Percentiles rank a stretch among this genome's conserved stretches.
Evolutionary conservation across 805 yeast species (phyloP).

Genomic region (Hanseniaspora hatyaiensis): DNA sequence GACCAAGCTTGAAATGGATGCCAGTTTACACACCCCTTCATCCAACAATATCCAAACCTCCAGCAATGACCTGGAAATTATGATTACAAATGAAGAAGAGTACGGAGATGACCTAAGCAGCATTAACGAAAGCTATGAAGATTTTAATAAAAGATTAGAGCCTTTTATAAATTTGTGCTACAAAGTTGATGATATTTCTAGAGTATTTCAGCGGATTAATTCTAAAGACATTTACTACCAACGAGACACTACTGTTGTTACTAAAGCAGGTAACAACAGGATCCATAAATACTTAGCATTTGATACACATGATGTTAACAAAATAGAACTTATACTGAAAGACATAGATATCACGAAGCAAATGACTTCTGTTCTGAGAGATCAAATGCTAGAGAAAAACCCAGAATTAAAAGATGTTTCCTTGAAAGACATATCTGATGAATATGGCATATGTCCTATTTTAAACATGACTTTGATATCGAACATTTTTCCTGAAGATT

Average conservation of each 20-base stretch:
- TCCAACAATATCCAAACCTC: too few relatives aligned
- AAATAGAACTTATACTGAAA: constrained; percentile 9
- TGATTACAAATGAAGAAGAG: background rate
- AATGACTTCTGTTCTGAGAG: constrained; percentile 13
- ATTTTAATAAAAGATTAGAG: constrained; percentile 4
- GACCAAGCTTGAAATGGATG: too few relatives aligned
- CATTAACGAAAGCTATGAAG: background rate
- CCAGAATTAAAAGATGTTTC: background rate
- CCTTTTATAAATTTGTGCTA: constrained; percentile 12
- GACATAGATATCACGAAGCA: constrained; percentile 13
- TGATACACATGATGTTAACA: constrained; percentile 12
- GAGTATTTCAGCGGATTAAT: constrained; percentile 10
- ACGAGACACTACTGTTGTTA: constrained; percentile 14
- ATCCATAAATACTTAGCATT: constrained; percentile 14
- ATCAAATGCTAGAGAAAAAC: background rate
- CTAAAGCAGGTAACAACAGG: background rate
- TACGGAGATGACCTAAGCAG: background rate
- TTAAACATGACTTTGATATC: constrained; percentile 14
- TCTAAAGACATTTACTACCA: constrained; percentile 13
- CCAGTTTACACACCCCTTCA: too few relatives aligned
- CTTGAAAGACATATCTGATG: constrained; percentile 6
- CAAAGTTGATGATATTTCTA: constrained; percentile 9
- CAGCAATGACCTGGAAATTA: too few relatives aligned
- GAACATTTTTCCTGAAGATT: constrained; percentile 17
- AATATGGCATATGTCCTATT: constrained; percentile 14